Percentiles rank a stretch among this genome's conserved stretches.
Evolutionary conservation across 1,284 basidiomycete genomes (phyloP).

Genomic region (Phaffia rhodozyma): DNA sequence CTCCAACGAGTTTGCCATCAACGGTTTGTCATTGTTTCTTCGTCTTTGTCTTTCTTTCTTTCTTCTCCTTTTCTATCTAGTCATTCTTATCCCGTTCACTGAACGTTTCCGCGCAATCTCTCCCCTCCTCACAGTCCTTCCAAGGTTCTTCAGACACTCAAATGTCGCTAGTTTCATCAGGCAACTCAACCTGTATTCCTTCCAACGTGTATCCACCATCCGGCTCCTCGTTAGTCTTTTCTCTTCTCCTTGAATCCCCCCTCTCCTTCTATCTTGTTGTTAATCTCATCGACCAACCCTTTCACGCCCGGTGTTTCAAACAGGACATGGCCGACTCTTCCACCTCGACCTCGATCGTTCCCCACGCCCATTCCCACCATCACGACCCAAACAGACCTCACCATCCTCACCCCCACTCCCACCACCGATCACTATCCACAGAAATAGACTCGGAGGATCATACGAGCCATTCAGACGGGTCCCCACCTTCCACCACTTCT

Average conservation of each 20-base stretch:
- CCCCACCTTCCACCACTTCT: background rate
- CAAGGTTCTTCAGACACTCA: slow-evolving; percentile 24
- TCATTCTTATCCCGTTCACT: too few relatives aligned
- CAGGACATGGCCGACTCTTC: slow-evolving; percentile 17
- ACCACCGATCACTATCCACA: background rate
- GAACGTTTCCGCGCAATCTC: too few relatives aligned
- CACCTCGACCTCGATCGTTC: slow-evolving; percentile 15
- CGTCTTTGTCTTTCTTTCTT: background rate
- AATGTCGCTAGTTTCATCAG: slow-evolving; percentile 22
- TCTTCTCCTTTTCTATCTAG: background rate
- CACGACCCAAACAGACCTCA: background rate
- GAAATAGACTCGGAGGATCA: slow-evolving; percentile 5
- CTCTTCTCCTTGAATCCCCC: too few relatives aligned
- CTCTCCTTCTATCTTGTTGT: too few relatives aligned
- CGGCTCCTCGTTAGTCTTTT: slow-evolving; percentile 17
- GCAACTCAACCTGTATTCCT: slow-evolving; percentile 22
- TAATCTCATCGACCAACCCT: background rate
- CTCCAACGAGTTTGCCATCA: slow-evolving; percentile 18
- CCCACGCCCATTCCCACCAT: background rate
- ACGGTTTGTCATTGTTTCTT: background rate
- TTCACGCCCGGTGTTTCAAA: too few relatives aligned
- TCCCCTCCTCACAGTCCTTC: slow-evolving; percentile 7
- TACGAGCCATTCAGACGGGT: background rate
- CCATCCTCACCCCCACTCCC: background rate
- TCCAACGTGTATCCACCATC: slow-evolving; percentile 21